Percentiles rank a stretch among this genome's conserved stretches.
These are phyloP conservation scores for Saturnispora quitensis DNA, from an alignment of 805 yeast species.

Conservation along the genomic window DNA sequence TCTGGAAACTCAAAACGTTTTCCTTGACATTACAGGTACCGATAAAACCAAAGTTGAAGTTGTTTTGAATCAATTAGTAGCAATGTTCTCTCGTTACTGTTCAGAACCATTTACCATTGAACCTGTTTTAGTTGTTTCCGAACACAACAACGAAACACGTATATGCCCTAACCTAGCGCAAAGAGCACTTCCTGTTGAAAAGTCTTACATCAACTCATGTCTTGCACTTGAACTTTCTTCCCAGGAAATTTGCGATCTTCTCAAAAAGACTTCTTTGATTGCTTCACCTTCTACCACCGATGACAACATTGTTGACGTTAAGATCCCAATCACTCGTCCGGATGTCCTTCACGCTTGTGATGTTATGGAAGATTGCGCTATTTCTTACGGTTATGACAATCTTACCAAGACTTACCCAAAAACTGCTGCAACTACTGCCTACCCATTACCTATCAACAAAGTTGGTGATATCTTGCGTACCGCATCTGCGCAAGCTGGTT, in stretches of 20 bases:
- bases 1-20: slow-evolving; percentile 74
- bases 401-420: slow-evolving; percentile 71
- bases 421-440: slow-evolving; percentile 70
- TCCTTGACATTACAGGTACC: slow-evolving; percentile 90
- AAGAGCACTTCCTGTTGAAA: slow-evolving; percentile 64
- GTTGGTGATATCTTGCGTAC: slow-evolving; percentile 81
- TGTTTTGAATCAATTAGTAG: slow-evolving; percentile 84
- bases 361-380: slow-evolving; percentile 97
- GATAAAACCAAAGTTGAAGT: slow-evolving; percentile 91
- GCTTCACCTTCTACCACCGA: slow-evolving; percentile 46
- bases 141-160: slow-evolving; percentile 70
- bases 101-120: slow-evolving; percentile 76
- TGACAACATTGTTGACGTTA: slow-evolving; percentile 48
- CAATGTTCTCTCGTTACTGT: slow-evolving; percentile 92
- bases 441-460: slow-evolving; percentile 86
- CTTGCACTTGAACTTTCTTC: slow-evolving; percentile 72
- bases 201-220: slow-evolving; percentile 82
- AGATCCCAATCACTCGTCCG: slow-evolving; percentile 88
- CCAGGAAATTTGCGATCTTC: slow-evolving; percentile 56
- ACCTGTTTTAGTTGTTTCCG: slow-evolving; percentile 78
- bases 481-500: slow-evolving; percentile 91
- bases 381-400: slow-evolving; percentile 91
- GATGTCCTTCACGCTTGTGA: slow-evolving; percentile 96
- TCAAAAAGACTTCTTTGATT: slow-evolving; percentile 71
- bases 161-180: slow-evolving; percentile 64